These are phyloP conservation scores for Bipolaris zeicola DNA, from an alignment of 2,329 filamentous ascomycete species.

Conservation along the genomic window DNA sequence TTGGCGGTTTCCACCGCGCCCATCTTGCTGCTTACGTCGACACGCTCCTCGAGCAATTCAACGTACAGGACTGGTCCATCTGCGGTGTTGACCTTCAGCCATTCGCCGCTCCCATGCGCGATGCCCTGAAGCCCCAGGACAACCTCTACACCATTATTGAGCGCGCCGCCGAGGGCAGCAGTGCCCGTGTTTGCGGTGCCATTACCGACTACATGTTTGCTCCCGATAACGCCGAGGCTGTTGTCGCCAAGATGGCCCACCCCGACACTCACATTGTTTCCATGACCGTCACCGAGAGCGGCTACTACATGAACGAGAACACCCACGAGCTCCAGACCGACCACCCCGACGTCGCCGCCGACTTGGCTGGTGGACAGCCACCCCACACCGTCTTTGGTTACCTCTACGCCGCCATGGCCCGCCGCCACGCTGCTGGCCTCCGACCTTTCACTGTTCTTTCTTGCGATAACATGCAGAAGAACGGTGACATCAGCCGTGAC, in stretches of 20 bases:
- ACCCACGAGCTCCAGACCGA: constrained; percentile 34
- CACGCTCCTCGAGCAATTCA: constrained; percentile 33
- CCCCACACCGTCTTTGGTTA: constrained; percentile 38
- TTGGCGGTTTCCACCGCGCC: constrained; percentile 38
- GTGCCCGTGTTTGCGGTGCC: constrained; percentile 31
- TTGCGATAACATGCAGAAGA: constrained; percentile 42
- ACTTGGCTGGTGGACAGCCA: constrained; percentile 28
- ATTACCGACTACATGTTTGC: constrained; percentile 40
- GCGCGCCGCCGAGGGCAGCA: constrained; percentile 30
- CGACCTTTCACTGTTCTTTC: constrained; percentile 38
- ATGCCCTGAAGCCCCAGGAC: constrained; percentile 32
- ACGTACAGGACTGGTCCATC: constrained; percentile 36
- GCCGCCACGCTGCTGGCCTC: constrained; percentile 33
- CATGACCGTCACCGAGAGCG: constrained; percentile 39
- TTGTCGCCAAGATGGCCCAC: constrained; percentile 39
- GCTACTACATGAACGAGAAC: constrained; percentile 40
- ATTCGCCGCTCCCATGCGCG: constrained; percentile 34
- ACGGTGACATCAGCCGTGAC: constrained; percentile 35
- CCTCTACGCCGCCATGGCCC: constrained; percentile 31
- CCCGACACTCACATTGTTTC: constrained; percentile 39
- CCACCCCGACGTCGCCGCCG: constrained; percentile 35
- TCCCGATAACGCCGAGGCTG: constrained; percentile 35
- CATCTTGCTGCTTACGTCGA: constrained; percentile 38
- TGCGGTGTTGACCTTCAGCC: constrained; percentile 37
- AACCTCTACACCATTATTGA: constrained; percentile 39